Evolutionary conservation across 2,329 filamentous ascomycete genomes (phyloP).

Genomic region (Botrytis medusae): DNA sequence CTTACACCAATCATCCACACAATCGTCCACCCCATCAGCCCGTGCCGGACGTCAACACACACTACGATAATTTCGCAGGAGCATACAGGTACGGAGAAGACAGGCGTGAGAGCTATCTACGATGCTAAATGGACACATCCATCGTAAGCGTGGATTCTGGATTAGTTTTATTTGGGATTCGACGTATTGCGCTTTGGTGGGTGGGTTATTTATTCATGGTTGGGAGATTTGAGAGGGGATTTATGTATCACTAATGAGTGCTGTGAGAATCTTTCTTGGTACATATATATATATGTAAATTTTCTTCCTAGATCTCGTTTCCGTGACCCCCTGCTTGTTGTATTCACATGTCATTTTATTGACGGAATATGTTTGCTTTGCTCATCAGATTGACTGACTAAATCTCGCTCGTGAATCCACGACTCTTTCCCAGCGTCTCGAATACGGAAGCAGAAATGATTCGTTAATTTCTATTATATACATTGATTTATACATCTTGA

Average conservation of each 20-base stretch:
- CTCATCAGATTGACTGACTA: not conserved
- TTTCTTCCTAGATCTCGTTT: not conserved
- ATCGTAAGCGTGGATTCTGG: not conserved
- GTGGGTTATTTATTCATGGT: not conserved
- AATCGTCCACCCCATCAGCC: not conserved
- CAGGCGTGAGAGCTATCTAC: not conserved
- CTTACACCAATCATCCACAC: not conserved
- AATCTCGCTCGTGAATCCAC: rapidly evolving
- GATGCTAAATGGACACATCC: not conserved
- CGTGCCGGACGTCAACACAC: not conserved
- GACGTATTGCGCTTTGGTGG: not conserved
- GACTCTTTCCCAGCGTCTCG: rapidly evolving
- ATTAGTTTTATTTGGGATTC: not conserved
- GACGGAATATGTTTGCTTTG: not conserved
- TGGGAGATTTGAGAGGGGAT: not conserved
- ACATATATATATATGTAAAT: not conserved
- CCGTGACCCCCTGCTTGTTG: not conserved
- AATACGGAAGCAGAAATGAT: not conserved
- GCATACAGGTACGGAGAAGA: not conserved
- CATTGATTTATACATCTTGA: no score
- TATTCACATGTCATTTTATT: not conserved
- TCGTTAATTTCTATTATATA: rapidly evolving
- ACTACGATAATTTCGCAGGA: not conserved
- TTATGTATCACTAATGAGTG: not conserved
- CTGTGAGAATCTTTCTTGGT: rapidly evolving